A percentile compares a stretch with the other conserved stretches of the same genome.
Evolutionary conservation across 192 early-diverging fungal species (phyloP).

Genomic region (Funneliformis geosporum): DNA sequence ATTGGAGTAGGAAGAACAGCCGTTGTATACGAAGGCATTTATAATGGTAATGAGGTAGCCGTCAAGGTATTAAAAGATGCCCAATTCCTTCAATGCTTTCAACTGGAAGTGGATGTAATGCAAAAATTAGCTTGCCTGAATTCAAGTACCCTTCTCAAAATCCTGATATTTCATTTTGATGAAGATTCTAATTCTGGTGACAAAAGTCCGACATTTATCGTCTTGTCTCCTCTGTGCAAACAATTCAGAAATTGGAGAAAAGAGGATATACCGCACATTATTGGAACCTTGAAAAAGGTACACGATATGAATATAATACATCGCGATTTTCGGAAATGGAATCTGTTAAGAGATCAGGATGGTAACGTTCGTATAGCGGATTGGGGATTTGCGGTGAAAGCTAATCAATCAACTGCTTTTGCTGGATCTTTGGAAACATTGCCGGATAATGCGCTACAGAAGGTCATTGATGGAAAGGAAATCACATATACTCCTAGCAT

Average conservation of each 20-base stretch:
- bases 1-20: neutral
- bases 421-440: neutral
- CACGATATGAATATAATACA: neutral
- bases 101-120: neutral
- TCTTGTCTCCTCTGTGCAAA: neutral
- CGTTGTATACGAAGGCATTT: neutral
- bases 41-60: neutral
- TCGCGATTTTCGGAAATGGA: constrained; percentile 1
- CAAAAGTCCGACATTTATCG: neutral
- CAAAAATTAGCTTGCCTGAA: neutral
- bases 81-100: neutral
- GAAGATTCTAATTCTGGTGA: neutral
- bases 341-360: constrained; percentile 5
- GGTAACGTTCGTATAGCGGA: neutral
- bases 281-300: neutral
- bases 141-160: too few species aligned
- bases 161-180: neutral
- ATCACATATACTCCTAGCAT: neutral
- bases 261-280: neutral
- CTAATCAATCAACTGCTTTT: neutral
- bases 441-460: neutral
- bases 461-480: neutral
- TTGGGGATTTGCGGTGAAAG: neutral
- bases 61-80: neutral
- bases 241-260: neutral